phyloP scores from a whole-genome alignment of 164 flowering plant species.

The Houttuynia cordata region DNA sequence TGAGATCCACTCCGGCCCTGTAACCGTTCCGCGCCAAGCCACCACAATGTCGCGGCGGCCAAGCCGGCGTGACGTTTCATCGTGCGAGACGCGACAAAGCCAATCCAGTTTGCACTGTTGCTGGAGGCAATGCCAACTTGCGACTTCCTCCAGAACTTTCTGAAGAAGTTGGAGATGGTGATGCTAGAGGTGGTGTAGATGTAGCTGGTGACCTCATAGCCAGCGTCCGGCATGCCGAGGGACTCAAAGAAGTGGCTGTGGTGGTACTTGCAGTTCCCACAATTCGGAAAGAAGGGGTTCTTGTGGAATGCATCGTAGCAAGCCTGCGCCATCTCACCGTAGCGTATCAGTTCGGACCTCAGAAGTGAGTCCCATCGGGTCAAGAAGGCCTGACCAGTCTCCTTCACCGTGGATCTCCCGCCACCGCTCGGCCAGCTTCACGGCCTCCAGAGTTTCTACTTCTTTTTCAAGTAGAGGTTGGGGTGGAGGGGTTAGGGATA shows the following conservation, averaged over 20 bases:
- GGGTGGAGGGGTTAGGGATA: no score
- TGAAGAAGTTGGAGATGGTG: constrained; percentile 59
- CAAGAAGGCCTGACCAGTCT: constrained; percentile 62
- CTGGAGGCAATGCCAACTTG: constrained; percentile 72
- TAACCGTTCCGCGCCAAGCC: constrained; percentile 86
- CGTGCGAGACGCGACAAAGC: constrained; percentile 68
- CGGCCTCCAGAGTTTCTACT: constrained; percentile 7
- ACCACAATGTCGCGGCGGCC: constrained; percentile 77
- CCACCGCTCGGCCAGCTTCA: constrained; percentile 33
- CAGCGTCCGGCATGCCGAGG: constrained; percentile 25
- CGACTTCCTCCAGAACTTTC: constrained; percentile 31
- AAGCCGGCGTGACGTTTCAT: constrained; percentile 32
- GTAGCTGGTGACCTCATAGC: constrained; percentile 54
- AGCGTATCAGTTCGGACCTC: constrained; percentile 53
- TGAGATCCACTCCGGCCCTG: constrained; percentile 58
- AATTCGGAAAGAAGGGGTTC: constrained; percentile 57
- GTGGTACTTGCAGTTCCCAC: constrained; percentile 45
- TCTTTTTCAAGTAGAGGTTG: no score
- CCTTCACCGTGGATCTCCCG: constrained; percentile 50
- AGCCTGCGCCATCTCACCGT: constrained; percentile 80
- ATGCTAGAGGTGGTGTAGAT: constrained; percentile 63
- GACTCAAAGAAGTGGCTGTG: constrained; percentile 29
- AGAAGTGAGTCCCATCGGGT: constrained; percentile 58
- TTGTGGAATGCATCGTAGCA: constrained; percentile 74
- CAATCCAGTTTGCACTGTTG: constrained; percentile 75